Base-by-base conservation (phyloP, 345 rosid genomes). In the Euphorbia pulcherrima region DNA sequence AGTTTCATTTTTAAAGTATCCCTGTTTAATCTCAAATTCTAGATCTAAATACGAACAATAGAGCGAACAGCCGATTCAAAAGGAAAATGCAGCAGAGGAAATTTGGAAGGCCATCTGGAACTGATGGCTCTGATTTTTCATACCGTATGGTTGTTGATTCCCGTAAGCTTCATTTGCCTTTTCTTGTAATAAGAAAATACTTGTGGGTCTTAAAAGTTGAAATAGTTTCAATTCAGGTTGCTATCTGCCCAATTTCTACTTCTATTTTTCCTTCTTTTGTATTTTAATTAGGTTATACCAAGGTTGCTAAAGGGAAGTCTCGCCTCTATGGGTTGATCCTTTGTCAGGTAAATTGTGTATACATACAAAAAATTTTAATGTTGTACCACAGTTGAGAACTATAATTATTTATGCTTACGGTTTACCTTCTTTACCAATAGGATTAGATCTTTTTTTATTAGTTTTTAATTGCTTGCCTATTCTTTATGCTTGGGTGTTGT, bases 101-200 rank as follows among this genome's bases (percentile, higher is more conserved):
- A 54, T 41, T 60, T 0, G 88, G 88, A 30, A 68, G 88, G 68
- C 92, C 92, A 27, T 74, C 80, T 28, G 98, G 90, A 12, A 92
- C 96, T 9, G 96, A 92, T 57, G 98, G 95, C 65, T 92, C 88
- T 0, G 95, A 92, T 83, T 90, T 84, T 87, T 86, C 89, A 0
- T 88, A 77, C 75, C 88, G 96, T 8, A 89, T 89, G 98, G 95
- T 88, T 62, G 91, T 92, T 40, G 96, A 90, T 79, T 85, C 92
- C 71, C 87, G 98, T 90, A 77, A 68, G 91, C 73, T 64, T 57
- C 30, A 53, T 64, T 54, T 26, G 55, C 54, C 62, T 63, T 66
- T 52, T 46, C 12, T 55, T 23, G 1, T 16, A 64, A 60, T 63
- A 41, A 46, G n/a, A 14, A n/a, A 9, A 12, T 16, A 5, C 5